Evolutionary conservation across 2,329 filamentous ascomycete genomes (phyloP).

Genomic region (Myriosclerotinia scirpicola): DNA sequence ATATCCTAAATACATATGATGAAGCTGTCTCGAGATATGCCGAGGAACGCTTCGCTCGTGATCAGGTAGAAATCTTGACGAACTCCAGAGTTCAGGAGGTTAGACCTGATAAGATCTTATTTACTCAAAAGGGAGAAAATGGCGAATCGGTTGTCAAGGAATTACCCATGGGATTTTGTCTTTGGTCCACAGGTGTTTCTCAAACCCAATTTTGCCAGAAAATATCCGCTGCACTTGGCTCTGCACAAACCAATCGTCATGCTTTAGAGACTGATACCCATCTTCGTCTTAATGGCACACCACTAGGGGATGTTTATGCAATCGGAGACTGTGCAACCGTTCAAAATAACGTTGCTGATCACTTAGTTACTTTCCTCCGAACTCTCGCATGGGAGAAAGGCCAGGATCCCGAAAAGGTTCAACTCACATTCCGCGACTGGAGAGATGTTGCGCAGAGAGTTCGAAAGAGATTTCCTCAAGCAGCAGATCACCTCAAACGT

Average conservation of each 20-base stretch:
- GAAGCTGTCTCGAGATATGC: constrained; percentile 91
- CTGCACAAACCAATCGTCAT: constrained; percentile 80
- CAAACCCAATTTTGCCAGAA: constrained; percentile 79
- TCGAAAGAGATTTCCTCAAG: constrained; percentile 87
- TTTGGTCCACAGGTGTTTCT: constrained; percentile 95
- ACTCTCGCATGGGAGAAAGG: constrained; percentile 89
- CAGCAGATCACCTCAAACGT: constrained; percentile 79
- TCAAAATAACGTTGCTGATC: constrained; percentile 93
- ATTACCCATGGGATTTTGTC: constrained; percentile 90
- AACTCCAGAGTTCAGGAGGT: constrained; percentile 94
- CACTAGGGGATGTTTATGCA: constrained; percentile 91
- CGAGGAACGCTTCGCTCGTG: constrained; percentile 85
- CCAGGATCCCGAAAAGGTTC: constrained; percentile 82
- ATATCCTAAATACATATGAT: constrained; percentile 98
- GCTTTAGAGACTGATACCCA: constrained; percentile 95
- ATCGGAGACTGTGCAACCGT: constrained; percentile 96
- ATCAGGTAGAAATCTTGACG: constrained; percentile 87
- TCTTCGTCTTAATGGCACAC: constrained; percentile 82
- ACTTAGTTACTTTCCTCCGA: constrained; percentile 86
- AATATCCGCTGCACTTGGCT: constrained; percentile 73
- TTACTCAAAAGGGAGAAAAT: constrained; percentile 75
- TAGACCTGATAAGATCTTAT: constrained; percentile 77
- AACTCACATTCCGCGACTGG: constrained; percentile 88
- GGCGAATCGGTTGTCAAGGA: constrained; percentile 83
- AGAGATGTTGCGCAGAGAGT: constrained; percentile 79